Conservation (phyloP, 2,329 filamentous ascomycete species). For the Neofusicoccum laricinum region DNA sequence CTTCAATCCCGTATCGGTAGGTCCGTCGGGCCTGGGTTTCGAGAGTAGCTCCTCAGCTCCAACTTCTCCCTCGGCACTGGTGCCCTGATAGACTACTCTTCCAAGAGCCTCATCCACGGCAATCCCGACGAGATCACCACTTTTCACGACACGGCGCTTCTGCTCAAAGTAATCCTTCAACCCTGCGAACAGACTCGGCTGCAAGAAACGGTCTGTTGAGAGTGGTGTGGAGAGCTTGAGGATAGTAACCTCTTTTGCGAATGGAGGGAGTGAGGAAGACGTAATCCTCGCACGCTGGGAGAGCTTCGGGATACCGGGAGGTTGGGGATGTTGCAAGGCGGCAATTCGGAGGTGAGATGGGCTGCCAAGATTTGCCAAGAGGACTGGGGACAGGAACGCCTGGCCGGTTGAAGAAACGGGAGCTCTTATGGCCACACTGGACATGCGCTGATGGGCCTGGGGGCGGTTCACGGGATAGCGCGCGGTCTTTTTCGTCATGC, state of each 20-base stretch:
- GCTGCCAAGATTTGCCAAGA: slow-evolving; percentile 80
- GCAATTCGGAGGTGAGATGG: slow-evolving; percentile 77
- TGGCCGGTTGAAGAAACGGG: slow-evolving; percentile 20
- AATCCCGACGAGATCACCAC: slow-evolving; percentile 84
- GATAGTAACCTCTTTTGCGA: slow-evolving; percentile 76
- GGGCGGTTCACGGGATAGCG: slow-evolving; percentile 53
- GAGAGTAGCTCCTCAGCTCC: slow-evolving; percentile 52
- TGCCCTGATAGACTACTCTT: slow-evolving; percentile 71
- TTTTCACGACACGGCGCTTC: slow-evolving; percentile 76
- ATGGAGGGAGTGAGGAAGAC: slow-evolving; percentile 52
- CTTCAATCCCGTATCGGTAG: slow-evolving; percentile 26
- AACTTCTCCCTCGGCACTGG: slow-evolving; percentile 68
- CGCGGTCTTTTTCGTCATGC: slow-evolving; percentile 52
- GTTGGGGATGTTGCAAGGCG: slow-evolving; percentile 52
- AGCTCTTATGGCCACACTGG: slow-evolving; percentile 40
- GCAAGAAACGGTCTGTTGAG: slow-evolving; percentile 79
- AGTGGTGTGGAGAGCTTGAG: slow-evolving; percentile 86
- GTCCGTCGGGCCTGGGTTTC: slow-evolving; percentile 38
- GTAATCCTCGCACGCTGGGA: slow-evolving; percentile 43
- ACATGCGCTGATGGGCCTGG: slow-evolving; percentile 40
- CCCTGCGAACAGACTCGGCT: slow-evolving; percentile 81
- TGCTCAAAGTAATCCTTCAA: slow-evolving; percentile 86
- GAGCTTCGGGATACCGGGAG: slow-evolving; percentile 35
- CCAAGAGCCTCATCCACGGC: slow-evolving; percentile 84
- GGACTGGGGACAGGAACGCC: slow-evolving; percentile 77